These are phyloP conservation scores for Helminthosporium solani DNA, from an alignment of 2,329 filamentous ascomycete species.

Conservation along the genomic window DNA sequence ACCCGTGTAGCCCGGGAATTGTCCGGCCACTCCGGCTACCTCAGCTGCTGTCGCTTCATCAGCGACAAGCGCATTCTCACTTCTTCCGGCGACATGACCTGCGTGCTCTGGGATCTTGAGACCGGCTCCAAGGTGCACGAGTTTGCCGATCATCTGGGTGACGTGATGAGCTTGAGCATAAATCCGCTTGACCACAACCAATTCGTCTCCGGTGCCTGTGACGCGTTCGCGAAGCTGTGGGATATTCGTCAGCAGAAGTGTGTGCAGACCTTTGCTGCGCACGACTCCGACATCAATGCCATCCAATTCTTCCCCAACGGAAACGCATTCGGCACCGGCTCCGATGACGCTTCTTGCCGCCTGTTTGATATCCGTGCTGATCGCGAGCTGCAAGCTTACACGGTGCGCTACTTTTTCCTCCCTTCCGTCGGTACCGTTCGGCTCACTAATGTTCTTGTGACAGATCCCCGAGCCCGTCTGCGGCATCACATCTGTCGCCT, in stretches of 20 bases:
- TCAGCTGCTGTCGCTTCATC: constrained; percentile 98
- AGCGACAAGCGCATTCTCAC: constrained; percentile 97
- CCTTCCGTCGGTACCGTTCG: constrained; percentile 6
- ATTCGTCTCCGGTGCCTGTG: constrained; percentile 98
- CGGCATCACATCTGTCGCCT: constrained; percentile 96
- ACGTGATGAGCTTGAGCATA: constrained; percentile 99
- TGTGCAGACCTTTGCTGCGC: constrained; percentile 96
- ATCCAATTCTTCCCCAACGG: constrained; percentile 99
- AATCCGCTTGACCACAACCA: constrained; percentile 99
- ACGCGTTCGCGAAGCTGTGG: constrained; percentile 98
- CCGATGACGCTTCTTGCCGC: constrained; percentile 94
- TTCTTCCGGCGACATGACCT: constrained; percentile 98
- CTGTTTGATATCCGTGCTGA: constrained; percentile 98
- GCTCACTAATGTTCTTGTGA: constrained; percentile 25
- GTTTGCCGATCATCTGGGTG: constrained; percentile 95
- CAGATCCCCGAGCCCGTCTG: constrained; percentile 97
- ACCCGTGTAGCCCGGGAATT: constrained; percentile 94
- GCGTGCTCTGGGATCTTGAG: constrained; percentile 99
- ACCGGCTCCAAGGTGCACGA: constrained; percentile 96
- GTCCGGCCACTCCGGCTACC: constrained; percentile 93
- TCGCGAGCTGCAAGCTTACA: constrained; percentile 70
- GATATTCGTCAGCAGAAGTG: constrained; percentile 98
- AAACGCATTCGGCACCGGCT: constrained; percentile 96
- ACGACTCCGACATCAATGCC: constrained; percentile 98
- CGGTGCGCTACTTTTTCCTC: constrained; percentile 48